A percentile compares a stretch with the other conserved stretches of the same genome.
Evolutionary conservation across 495 filamentous ascomycete species (phyloP).

Genomic region (Penicillium macrosclerotiorum): DNA sequence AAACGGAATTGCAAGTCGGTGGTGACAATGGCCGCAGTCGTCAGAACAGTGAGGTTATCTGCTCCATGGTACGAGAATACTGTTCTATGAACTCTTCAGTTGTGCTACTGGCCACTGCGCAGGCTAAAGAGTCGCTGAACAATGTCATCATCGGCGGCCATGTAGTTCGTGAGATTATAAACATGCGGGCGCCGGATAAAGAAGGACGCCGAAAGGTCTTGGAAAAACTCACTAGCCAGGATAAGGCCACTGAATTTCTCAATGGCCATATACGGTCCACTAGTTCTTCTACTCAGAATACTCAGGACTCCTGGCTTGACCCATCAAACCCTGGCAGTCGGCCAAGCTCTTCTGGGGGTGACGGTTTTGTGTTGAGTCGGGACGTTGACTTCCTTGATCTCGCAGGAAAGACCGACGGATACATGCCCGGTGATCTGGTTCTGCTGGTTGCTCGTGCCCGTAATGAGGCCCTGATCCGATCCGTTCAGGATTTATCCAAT

Average conservation of each 20-base stretch:
- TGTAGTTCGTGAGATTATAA: conserved; percentile 78
- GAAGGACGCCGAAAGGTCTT: conserved; percentile 80
- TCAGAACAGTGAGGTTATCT: conserved; percentile 87
- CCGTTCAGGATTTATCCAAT: conserved; percentile 39
- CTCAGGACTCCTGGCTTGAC: conserved; percentile 69
- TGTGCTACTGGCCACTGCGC: conserved; percentile 85
- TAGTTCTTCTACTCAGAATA: conserved; percentile 46
- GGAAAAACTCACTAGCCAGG: conserved; percentile 57
- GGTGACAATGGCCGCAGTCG: conserved; percentile 87
- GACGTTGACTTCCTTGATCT: conserved; percentile 91
- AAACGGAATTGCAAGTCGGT: conserved; percentile 89
- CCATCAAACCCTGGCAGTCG: conserved; percentile 50
- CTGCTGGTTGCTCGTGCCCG: conserved; percentile 83
- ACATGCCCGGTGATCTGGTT: conserved; percentile 92
- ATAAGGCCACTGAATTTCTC: conserved; percentile 36
- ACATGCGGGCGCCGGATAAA: conserved; percentile 85
- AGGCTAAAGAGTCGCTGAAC: conserved; percentile 85
- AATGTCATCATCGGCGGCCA: conserved; percentile 77
- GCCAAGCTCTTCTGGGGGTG: conserved; percentile 47
- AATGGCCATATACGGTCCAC: conserved; percentile 39
- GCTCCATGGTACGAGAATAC: conserved; percentile 77
- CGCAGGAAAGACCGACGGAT: conserved; percentile 90
- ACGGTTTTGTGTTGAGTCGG: conserved; percentile 65
- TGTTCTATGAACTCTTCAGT: conserved; percentile 73
- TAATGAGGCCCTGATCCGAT: conserved; percentile 85